Percentiles rank a stretch among this genome's conserved stretches.
These are phyloP conservation scores for Leccinum insigne DNA, from an alignment of 1,284 basidiomycete genomes.

Conservation along the genomic window DNA sequence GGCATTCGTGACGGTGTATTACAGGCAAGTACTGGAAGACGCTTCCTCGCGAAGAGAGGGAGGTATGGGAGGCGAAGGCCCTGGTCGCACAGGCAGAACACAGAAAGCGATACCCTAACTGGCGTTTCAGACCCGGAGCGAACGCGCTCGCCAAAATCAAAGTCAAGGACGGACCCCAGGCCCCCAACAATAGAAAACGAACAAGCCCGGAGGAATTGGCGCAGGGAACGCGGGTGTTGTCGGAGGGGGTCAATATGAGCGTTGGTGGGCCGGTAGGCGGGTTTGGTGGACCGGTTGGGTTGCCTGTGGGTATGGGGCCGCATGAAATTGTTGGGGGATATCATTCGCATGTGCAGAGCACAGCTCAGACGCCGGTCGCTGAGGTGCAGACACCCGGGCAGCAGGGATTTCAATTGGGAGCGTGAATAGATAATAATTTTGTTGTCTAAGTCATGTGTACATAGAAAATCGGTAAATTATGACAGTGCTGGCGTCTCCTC, in stretches of 20 bases:
- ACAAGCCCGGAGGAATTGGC: conserved; percentile 22
- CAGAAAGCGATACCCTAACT: conserved; percentile 72
- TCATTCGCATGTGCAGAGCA: conserved; percentile 10
- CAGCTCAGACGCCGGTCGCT: conserved; percentile 9
- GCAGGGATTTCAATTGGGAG: conserved; percentile 26
- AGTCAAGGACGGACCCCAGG: conserved; percentile 35
- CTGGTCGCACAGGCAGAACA: conserved; percentile 76
- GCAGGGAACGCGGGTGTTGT: conserved; percentile 9
- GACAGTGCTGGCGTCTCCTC: conserved; percentile 10
- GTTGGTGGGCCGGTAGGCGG: conserved; percentile 33
- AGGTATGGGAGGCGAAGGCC: conserved; percentile 76
- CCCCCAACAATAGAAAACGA: conserved; percentile 38
- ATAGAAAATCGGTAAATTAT: conserved; percentile 1
- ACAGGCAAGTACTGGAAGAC: conserved; percentile 63
- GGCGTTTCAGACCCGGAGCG: conserved; percentile 68
- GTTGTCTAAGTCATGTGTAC: not conserved
- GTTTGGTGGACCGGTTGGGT: conserved; percentile 30
- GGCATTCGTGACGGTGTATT: not conserved
- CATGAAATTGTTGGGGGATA: conserved; percentile 23
- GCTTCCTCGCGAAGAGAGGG: conserved; percentile 58
- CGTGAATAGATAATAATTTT: conserved; percentile 7
- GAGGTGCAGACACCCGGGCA: conserved; percentile 22
- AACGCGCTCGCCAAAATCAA: conserved; percentile 55
- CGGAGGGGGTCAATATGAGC: conserved; percentile 18
- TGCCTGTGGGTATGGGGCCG: conserved; percentile 23